Conservation (phyloP, 352 stramenopile genomes). For the Sclerospora graminicola region DNA sequence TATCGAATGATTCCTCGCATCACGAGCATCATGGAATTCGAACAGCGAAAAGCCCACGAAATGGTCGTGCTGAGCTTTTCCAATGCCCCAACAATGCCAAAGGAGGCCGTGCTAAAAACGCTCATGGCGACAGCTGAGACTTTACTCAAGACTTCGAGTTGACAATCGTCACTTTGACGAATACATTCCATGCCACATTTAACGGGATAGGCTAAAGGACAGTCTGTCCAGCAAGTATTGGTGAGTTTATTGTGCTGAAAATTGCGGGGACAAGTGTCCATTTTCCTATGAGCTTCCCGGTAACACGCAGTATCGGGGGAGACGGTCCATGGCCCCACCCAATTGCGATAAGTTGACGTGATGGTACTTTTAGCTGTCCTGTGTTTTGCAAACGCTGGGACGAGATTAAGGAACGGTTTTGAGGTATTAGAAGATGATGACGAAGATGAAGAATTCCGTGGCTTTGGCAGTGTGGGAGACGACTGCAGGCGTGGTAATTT, state of each 20-base stretch:
- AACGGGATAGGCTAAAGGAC: constrained; percentile 46
- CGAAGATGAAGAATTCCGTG: too few relatives aligned
- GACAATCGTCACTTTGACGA: constrained; percentile 46
- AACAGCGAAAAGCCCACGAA: constrained; percentile 28
- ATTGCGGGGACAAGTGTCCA: constrained; percentile 18
- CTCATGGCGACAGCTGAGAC: constrained; percentile 20
- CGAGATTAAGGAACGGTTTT: too few relatives aligned
- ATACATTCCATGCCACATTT: constrained; percentile 52
- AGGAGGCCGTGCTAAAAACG: constrained; percentile 19
- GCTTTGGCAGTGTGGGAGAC: too few relatives aligned
- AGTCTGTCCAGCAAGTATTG: constrained; percentile 38
- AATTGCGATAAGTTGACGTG: constrained; percentile 16
- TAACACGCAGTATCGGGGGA: constrained; percentile 7
- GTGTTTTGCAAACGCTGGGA: too few relatives aligned
- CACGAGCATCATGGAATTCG: constrained; percentile 23
- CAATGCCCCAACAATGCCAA: constrained; percentile 31
- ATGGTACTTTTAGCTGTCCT: too few relatives aligned
- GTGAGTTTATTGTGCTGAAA: constrained; percentile 32
- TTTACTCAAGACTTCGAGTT: constrained; percentile 36
- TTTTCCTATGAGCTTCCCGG: constrained; percentile 19
- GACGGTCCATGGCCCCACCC: constrained; percentile 20
- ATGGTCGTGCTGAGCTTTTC: constrained; percentile 23
- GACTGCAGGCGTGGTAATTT: constrained; percentile 5
- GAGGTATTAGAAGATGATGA: too few relatives aligned
- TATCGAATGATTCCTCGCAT: constrained; percentile 19